A percentile compares a stretch with the other conserved stretches of the same genome.
phyloP scores from a whole-genome alignment of 1,284 basidiomycete genomes.

The Moesziomyces sp. region DNA sequence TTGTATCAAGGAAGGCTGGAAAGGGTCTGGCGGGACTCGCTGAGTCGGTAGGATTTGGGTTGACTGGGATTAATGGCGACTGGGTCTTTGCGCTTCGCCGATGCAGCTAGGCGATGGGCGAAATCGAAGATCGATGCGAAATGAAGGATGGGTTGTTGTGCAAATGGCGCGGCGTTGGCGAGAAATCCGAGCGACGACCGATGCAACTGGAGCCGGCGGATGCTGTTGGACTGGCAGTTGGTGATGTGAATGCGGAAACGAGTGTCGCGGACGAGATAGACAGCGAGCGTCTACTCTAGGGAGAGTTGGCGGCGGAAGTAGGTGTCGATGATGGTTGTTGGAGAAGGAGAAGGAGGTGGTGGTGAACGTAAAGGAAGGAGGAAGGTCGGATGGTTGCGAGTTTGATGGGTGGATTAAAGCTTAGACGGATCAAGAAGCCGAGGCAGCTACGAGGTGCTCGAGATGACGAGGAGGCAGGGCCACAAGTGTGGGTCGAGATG shows the following conservation, averaged over 20 bases:
- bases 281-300: neutral
- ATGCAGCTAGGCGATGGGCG: no score
- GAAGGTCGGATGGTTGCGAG: no score
- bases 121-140: no score
- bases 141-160: no score
- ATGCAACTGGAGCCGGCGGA: no score
- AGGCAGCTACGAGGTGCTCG: neutral
- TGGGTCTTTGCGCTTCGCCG: no score
- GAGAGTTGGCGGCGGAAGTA: neutral
- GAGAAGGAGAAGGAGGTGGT: neutral
- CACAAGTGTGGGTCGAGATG: neutral
- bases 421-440: constrained; percentile 1
- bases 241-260: neutral
- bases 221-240: neutral
- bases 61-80: no score
- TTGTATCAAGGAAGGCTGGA: neutral
- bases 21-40: no score
- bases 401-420: no score
- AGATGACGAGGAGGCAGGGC: no score
- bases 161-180: neutral
- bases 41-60: no score
- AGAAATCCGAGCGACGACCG: no score
- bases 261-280: neutral
- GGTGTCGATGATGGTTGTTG: neutral
- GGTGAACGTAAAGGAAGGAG: neutral